phyloP scores from a whole-genome alignment of 1,284 basidiomycete species.

The Gymnopus androsaceus region DNA sequence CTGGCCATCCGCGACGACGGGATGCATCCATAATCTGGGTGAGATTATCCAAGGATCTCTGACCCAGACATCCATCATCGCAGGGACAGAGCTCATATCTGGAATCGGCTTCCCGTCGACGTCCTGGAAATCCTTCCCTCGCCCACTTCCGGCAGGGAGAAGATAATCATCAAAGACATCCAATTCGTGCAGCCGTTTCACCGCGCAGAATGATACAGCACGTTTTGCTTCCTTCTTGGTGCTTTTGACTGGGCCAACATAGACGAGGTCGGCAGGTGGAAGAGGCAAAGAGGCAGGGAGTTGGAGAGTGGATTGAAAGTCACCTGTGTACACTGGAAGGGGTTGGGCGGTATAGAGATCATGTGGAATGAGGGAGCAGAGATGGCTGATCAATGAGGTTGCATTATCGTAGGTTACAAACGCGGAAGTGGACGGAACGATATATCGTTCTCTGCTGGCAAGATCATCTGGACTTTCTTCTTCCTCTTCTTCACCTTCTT shows the following conservation, averaged over 20 bases:
- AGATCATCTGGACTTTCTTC: conserved; percentile 57
- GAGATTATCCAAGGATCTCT: conserved; percentile 61
- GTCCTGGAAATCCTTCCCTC: conserved; percentile 49
- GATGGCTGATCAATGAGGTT: conserved; percentile 65
- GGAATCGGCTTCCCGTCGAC: conserved; percentile 48
- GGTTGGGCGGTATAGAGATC: conserved; percentile 66
- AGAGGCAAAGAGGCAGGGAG: conserved; percentile 51
- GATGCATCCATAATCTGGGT: conserved; percentile 62
- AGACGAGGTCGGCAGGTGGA: conserved; percentile 50
- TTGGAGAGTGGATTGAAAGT: conserved; percentile 24
- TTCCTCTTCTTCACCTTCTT: conserved; percentile 37
- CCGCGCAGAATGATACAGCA: conserved; percentile 76
- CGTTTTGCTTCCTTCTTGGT: conserved; percentile 81
- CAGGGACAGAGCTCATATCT: conserved; percentile 47
- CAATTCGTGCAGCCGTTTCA: conserved; percentile 64
- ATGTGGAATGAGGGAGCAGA: conserved; percentile 74
- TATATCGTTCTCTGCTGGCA: conserved; percentile 66
- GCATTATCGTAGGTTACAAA: conserved; percentile 76
- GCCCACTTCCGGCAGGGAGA: conserved; percentile 55
- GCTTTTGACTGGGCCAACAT: conserved; percentile 54
- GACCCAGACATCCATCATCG: conserved; percentile 56
- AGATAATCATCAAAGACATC: conserved; percentile 80
- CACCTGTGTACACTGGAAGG: conserved; percentile 61
- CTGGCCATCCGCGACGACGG: conserved; percentile 51
- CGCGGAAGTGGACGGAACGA: conserved; percentile 71